Evolutionary conservation across 129 eudicot species (phyloP), one percentile per base, ranked within the genome.

Genomic region (Escallonia herrerae): DNA sequence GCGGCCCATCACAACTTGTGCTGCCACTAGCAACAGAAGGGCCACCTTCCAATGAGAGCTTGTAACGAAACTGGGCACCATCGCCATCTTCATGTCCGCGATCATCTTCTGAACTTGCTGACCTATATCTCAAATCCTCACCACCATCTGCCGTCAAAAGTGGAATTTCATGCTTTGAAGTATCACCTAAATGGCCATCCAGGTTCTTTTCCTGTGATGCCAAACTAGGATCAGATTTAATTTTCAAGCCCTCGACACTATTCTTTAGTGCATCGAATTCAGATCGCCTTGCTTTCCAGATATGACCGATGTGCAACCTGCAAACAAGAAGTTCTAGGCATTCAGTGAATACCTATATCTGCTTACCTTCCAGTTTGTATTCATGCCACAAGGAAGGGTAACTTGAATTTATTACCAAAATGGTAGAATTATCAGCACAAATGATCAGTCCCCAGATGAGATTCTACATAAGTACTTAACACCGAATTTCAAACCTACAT

Each of bases 111-210:
- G 90, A 87, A 64, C 83, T 76, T 43, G 90, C 81, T 60, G 95
- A 66, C 60, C n/a, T 79, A 69, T 88, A 88, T 55, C 82, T 78
- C 68, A 74, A 79, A 72, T 93, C 95, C 60, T 76, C 62, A 66
- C 72, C 78, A 38, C 89, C 85, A 73, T 58, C 62, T 48, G 71
- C 72, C 1, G 90, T 68, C 38, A 91, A 80, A 79, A 87, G 79
- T 13, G 89, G 61, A 64, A 74, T 79, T 61, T 85, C 44, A 40
- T 90, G 96, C 60, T 88, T 73, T 14, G 91, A 63, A 74, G 89
- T 79, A 45, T 63, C 51, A 58, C 77, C 67, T 52, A 83, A 93
- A 59, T 79, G 82, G 52, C 89, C 96, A 81, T 93, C 98, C 82
- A 93, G 22, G 73, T 83, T 70, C 62, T 88, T 83, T 56, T 93